Evolutionary conservation across 2,329 filamentous ascomycete species (phyloP), one percentile per base, ranked within the genome.

Genomic region (Ophidiomyces ophidiicola): DNA sequence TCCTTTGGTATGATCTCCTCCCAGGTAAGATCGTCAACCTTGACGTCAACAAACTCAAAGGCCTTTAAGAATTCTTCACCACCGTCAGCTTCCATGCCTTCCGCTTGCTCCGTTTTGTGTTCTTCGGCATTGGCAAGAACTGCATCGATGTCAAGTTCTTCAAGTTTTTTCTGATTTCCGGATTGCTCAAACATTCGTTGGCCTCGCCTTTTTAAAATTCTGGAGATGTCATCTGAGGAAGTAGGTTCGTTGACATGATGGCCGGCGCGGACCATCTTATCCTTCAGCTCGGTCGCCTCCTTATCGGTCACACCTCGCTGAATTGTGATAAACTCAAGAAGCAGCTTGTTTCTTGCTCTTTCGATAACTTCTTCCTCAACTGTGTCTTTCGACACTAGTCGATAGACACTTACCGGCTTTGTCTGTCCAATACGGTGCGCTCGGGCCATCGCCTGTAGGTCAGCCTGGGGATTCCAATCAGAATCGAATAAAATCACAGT

Each of bases 121-220:
- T 96, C 78, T 63, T 98, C 90, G 19, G 92, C 90, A 58, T 94
- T 94, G 53, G 90, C 90, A 11, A 98, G 75, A 26, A 98, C 90
- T 6, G 87, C 85, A 56, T 98, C 92, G 50, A 98, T 96, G 57
- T 46, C 90, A 17, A 98, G 78, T 61, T 94, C 86, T 62, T 98
- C 90, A 4, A 98, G 71, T 57, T 93, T 90, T 63, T 88, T 82
- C 61, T 98, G 90, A 56, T 98, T 98, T 43, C 85, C 84, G 7
- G 83, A 90, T 59, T 94, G 88, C 61, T 96, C 88, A 50, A 98
- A 98, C 80, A 98, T 93, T 62, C 90, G 94, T 57, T 94, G 90
- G n/a, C 90, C 93, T 50, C 90, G 82, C 63, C 88, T 86, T 66
- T 96, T 96, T 54, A 98, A 73, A 43, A 98, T 93, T 59, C 83